A percentile compares a stretch with the other conserved stretches of the same genome.
These are phyloP conservation scores for Lichtheimia corymbifera DNA, from an alignment of 371 early-diverging fungal species.

Conservation along the genomic window DNA sequence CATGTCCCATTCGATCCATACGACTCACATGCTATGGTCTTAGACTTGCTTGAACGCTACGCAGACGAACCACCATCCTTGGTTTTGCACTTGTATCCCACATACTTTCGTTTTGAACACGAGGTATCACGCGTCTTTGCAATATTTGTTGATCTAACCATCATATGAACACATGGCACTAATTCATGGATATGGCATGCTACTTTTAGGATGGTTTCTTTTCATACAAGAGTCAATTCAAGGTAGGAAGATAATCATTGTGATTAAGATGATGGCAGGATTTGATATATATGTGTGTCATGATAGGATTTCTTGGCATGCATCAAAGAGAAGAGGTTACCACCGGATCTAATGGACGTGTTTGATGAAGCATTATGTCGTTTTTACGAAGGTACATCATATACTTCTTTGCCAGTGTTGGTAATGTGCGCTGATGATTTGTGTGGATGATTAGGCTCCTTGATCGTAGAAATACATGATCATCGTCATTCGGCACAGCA, in stretches of 20 bases:
- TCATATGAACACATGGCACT: too few species aligned
- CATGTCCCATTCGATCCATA: too few species aligned
- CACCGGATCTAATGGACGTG: conserved; percentile 61
- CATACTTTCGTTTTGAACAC: conserved; percentile 67
- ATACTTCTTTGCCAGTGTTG: neutral
- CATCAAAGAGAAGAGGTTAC: conserved; percentile 56
- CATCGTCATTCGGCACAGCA: conserved; percentile 33
- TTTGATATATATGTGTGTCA: neutral
- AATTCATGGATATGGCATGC: too few species aligned
- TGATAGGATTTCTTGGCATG: conserved; percentile 57
- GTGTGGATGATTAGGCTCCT: conserved; percentile 35
- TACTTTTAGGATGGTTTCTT: conserved; percentile 58
- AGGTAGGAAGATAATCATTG: conserved; percentile 31
- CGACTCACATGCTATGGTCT: neutral
- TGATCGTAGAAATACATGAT: conserved; percentile 62
- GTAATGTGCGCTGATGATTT: neutral
- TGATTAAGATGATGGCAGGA: neutral
- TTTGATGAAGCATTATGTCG: conserved; percentile 61
- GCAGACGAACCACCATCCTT: conserved; percentile 52
- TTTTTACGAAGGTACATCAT: conserved; percentile 53
- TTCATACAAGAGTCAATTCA: conserved; percentile 64
- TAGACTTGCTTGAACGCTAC: conserved; percentile 50
- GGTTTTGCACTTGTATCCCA: conserved; percentile 58
- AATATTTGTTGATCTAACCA: neutral
- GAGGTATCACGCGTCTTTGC: conserved; percentile 34